Conservation (phyloP, 2,329 filamentous ascomycete species). For the Pleurostoma richardsiae region DNA sequence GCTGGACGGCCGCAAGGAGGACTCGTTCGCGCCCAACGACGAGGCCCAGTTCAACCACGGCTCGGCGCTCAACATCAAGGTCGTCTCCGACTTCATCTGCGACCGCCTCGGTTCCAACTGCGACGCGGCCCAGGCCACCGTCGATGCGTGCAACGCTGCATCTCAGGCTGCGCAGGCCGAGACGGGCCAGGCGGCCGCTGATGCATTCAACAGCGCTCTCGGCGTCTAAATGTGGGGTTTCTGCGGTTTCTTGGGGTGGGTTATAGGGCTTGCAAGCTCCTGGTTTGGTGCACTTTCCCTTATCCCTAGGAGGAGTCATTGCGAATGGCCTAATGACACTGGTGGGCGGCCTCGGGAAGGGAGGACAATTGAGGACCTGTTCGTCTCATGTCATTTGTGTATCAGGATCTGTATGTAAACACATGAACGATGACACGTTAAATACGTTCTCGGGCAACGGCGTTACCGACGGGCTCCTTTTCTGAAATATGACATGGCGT, state of each 20-base stretch:
- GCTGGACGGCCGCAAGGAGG: constrained; percentile 40
- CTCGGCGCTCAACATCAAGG: constrained; percentile 32
- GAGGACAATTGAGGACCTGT: too few relatives aligned
- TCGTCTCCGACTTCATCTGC: constrained; percentile 33
- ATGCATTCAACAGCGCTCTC: constrained; percentile 32
- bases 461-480: too few relatives aligned
- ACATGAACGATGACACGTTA: too few relatives aligned
- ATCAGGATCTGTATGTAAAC: too few relatives aligned
- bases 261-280: too few relatives aligned
- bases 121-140: constrained; percentile 21
- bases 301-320: too few relatives aligned
- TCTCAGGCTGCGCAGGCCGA: constrained; percentile 22
- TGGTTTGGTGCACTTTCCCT: too few relatives aligned
- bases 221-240: constrained; percentile 16
- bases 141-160: constrained; percentile 24
- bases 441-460: too few relatives aligned
- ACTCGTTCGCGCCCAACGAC: constrained; percentile 32
- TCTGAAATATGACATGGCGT: too few relatives aligned
- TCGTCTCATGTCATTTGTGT: too few relatives aligned
- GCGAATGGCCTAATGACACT: too few relatives aligned
- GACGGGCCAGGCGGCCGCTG: constrained; percentile 28
- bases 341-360: too few relatives aligned
- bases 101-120: constrained; percentile 26
- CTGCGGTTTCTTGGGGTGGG: background rate
- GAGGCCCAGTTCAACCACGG: constrained; percentile 44